These are phyloP conservation scores for Clarireedia homoeocarpa DNA, from an alignment of 2,329 filamentous ascomycete species.

Conservation along the genomic window DNA sequence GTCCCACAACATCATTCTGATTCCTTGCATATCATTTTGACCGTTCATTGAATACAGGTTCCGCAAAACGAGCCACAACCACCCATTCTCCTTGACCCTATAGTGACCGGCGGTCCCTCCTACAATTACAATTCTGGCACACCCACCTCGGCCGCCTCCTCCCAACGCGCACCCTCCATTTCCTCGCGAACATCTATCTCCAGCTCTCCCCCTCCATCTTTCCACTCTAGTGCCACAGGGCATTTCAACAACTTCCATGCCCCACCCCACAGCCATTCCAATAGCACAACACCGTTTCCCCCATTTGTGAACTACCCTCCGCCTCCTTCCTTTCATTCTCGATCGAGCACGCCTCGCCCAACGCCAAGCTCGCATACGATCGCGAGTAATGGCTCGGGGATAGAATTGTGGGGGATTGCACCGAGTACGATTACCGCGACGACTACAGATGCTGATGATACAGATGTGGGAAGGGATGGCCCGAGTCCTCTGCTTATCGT, in stretches of 20 bases:
- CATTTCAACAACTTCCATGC: neutral
- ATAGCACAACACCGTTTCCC: slow-evolving; percentile 5
- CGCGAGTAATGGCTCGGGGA: slow-evolving; percentile 6
- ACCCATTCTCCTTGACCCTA: slow-evolving; percentile 19
- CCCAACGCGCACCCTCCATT: slow-evolving; percentile 11
- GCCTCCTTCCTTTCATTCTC: slow-evolving; percentile 6
- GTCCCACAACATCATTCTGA: neutral
- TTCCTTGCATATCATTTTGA: neutral
- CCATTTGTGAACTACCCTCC: slow-evolving; percentile 15
- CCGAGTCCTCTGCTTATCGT: slow-evolving; percentile 18
- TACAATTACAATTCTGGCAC: slow-evolving; percentile 23
- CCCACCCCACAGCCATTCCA: neutral
- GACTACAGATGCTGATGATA: slow-evolving; percentile 4
- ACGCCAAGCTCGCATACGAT: slow-evolving; percentile 15
- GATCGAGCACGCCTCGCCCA: slow-evolving; percentile 4
- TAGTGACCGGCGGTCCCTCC: slow-evolving; percentile 10
- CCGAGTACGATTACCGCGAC: slow-evolving; percentile 15
- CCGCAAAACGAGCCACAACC: slow-evolving; percentile 12
- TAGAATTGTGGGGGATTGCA: slow-evolving; percentile 24
- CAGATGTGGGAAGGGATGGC: slow-evolving; percentile 1
- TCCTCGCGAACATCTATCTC: slow-evolving; percentile 16
- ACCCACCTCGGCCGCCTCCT: slow-evolving; percentile 16
- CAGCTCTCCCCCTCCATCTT: slow-evolving; percentile 21
- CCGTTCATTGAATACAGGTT: slow-evolving; percentile 11
- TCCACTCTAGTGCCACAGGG: slow-evolving; percentile 10